phyloP scores from a whole-genome alignment of 2,329 filamentous ascomycete genomes.

The Ceratocystis lukuohia region DNA sequence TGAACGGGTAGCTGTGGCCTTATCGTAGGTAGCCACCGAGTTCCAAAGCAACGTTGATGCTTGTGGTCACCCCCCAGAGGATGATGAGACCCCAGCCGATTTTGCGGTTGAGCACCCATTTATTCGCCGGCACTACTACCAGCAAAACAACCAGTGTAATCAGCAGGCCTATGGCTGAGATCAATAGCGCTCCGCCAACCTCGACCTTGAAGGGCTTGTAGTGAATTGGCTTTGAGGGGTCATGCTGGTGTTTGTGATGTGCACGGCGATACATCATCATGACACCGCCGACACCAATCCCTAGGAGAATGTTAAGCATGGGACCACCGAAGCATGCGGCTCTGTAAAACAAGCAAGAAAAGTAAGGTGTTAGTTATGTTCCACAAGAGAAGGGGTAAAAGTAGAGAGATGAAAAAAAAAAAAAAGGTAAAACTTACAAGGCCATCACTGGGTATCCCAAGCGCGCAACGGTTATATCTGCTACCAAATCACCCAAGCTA shows the following conservation, averaged over 20 bases:
- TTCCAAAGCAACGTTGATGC: conserved; percentile 72
- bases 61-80: conserved; percentile 68
- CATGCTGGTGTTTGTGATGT: conserved; percentile 51
- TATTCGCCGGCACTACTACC: conserved; percentile 68
- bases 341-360: conserved; percentile 26
- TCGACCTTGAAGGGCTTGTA: conserved; percentile 73
- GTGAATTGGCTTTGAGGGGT: conserved; percentile 44
- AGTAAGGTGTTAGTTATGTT: background rate
- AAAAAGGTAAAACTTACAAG: conserved; percentile 33
- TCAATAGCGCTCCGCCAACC: conserved; percentile 70
- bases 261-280: conserved; percentile 71
- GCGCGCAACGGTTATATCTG: conserved; percentile 84
- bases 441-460: conserved; percentile 97
- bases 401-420: background rate
- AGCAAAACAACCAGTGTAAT: conserved; percentile 66
- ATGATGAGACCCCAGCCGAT: conserved; percentile 71
- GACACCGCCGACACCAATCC: conserved; percentile 79
- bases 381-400: background rate
- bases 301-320: conserved; percentile 92
- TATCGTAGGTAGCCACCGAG: conserved; percentile 36
- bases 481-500: conserved; percentile 83
- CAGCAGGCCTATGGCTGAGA: conserved; percentile 73
- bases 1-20: conserved; percentile 26
- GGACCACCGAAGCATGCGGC: conserved; percentile 96
- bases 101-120: conserved; percentile 69